Evolutionary conservation across 192 early-diverging fungal species (phyloP), one percentile per base, ranked within the genome.

Genomic region (Glomus cerebriforme): DNA sequence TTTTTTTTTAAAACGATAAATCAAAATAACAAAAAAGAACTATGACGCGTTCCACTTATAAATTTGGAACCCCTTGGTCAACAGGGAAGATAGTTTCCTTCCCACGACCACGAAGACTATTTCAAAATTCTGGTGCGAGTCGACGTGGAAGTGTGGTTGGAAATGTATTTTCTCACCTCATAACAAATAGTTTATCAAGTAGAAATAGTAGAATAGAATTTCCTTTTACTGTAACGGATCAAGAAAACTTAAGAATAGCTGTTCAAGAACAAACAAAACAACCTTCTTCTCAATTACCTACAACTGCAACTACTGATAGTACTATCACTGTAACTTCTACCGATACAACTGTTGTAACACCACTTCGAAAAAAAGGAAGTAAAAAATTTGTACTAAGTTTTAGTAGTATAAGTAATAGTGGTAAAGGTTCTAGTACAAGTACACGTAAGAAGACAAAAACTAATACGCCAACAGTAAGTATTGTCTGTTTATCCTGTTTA

Each of bases 401-500:
- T 37, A 68, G 32, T 68, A 68, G 22, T 37, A 68, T 35, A n/a
- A 68, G 32, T 68, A 35, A n/a, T 37, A 37, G 34, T n/a, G 39
- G 8, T n/a, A 68, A 68, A 37, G 39, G 5, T 68, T 68, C 66
- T 6, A 29, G 7, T 4, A 7, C 35, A 24, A 39, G 1, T 37
- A 35, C 66, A 35, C 66, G 10, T 32, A 68, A 68, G 66, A 68
- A 68, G n/a, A 22, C 31, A 39, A 68, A 68, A 68, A 10, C 32
- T 9, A 35, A 19, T 68, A n/a, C 66, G 7, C 34, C 66, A n/a
- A 1, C 35, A 13, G 66, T 68, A 49, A 77, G n/a, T 10, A 82
- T 84, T 77, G 49, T 75, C 43, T 60, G 77, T 45, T 75, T 82
- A 7, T 37, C 0, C 12, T 43, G 12, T 43, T 43, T 43, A 43